A percentile compares a stretch with the other conserved stretches of the same genome.
phyloP scores from a whole-genome alignment of 345 rosid species.

The Cardamine occulta region DNA sequence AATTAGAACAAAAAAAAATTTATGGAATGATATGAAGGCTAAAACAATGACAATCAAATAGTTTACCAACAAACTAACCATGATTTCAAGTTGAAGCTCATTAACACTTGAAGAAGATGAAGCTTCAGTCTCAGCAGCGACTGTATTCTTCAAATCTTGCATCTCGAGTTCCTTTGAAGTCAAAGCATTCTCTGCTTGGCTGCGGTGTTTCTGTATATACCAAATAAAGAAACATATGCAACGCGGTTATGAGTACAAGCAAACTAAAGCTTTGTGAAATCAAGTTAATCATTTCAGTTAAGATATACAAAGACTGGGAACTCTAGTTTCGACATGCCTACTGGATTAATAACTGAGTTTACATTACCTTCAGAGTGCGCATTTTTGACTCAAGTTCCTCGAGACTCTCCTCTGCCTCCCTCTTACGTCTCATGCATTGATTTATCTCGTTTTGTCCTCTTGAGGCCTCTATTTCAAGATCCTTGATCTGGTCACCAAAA shows the following conservation, averaged over 20 bases:
- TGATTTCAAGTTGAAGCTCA: constrained; percentile 81
- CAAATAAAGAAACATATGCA: constrained; percentile 21
- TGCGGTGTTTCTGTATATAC: constrained; percentile 61
- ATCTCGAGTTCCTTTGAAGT: constrained; percentile 58
- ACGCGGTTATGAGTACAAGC: neutral
- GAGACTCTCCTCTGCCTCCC: constrained; percentile 54
- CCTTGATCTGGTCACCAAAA: constrained; percentile 74
- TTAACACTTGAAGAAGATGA: constrained; percentile 62
- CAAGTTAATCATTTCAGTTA: constrained; percentile 22
- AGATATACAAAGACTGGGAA: constrained; percentile 11
- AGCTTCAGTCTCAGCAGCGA: constrained; percentile 50
- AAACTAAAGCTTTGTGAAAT: constrained; percentile 12
- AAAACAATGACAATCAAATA: constrained; percentile 12
- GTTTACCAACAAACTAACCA: constrained; percentile 54
- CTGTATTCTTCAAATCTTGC: constrained; percentile 63
- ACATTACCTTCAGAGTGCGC: constrained; percentile 59
- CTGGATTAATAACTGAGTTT: constrained; percentile 15
- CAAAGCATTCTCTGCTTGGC: constrained; percentile 51
- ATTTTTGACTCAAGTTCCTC: constrained; percentile 52
- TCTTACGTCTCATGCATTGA: constrained; percentile 59
- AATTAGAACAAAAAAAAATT: constrained; percentile 9
- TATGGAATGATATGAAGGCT: constrained; percentile 2
- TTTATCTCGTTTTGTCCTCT: constrained; percentile 49
- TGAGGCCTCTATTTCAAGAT: constrained; percentile 55
- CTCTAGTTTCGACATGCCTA: constrained; percentile 14